Evolutionary conservation across 1,284 basidiomycete genomes (phyloP), one percentile per base, ranked within the genome.

Genomic region (Hemileia vastatrix): DNA sequence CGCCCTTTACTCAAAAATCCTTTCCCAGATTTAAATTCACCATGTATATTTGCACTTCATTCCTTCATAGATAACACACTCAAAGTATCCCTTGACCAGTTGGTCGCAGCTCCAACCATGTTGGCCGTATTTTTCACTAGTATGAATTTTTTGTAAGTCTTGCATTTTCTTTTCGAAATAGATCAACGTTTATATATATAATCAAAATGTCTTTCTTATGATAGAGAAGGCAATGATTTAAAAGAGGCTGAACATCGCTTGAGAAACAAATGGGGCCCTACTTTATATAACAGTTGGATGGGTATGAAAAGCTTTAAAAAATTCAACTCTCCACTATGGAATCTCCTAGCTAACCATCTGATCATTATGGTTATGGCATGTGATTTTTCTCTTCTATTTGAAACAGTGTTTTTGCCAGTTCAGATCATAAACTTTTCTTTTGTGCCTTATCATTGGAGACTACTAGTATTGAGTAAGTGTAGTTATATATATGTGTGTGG

Each of bases 51-150:
- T 49, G 8, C 23, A 4, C 48, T 49, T 4, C n/a, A 40, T 27
- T 1, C 9, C 23, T 13, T 4, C 4, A 19, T 47, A 61, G 58
- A 40, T 24, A 61, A 33, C n/a, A 31, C 51, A 19, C 15, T 61
- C 3, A 61, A 61, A 21, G 40, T 61, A 19, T 45, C 51, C 23
- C 31, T 61, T 9, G 58, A 61, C 48, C 58, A 61, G 54, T 47
- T 61, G 19, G 43, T 61, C 18, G 58, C 58, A n/a, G 58, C 58
- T 11, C 58, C 58, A 19, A 61, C 58, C 19, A 61, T 61, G 58
- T 31, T 61, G 15, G 58, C 58, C 23, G 50, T 61, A 11, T 61
- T 61, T 44, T 61, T 61, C 27, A 61, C 58, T 6, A 53, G 51
- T n/a, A 61, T 61, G 58, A 61, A 61, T 24, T 61, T 47, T 47